These are phyloP conservation scores for Mycena vulgaris DNA, from an alignment of 768 basidiomycete species.

Conservation along the genomic window DNA sequence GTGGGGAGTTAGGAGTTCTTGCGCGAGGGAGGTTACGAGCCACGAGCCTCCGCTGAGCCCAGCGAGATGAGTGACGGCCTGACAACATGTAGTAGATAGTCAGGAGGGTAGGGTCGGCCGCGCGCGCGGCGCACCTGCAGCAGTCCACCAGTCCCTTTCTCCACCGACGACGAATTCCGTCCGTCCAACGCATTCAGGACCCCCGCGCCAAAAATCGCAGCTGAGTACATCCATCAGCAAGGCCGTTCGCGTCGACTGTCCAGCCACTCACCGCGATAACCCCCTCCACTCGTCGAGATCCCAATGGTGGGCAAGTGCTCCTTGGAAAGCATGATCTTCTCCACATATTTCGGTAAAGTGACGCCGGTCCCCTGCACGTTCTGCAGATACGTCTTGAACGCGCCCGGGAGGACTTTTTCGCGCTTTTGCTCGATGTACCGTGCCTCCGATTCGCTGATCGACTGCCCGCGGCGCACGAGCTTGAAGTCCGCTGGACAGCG, in stretches of 20 bases:
- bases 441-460: conserved; percentile 53
- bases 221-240: conserved; percentile 4
- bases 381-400: conserved; percentile 58
- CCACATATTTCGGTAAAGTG: conserved; percentile 52
- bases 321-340: conserved; percentile 43
- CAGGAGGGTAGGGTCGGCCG: neutral
- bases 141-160: conserved; percentile 62
- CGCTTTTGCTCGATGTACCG: conserved; percentile 54
- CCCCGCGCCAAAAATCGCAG: conserved; percentile 66
- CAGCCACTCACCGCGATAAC: conserved; percentile 58
- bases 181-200: conserved; percentile 64
- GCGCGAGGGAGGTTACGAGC: conserved; percentile 56
- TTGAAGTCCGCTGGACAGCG: conserved; percentile 34
- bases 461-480: conserved; percentile 45
- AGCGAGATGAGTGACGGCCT: conserved; percentile 62
- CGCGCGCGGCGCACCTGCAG: conserved; percentile 51
- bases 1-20: conserved; percentile 60
- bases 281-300: conserved; percentile 70
- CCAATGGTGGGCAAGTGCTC: conserved; percentile 54
- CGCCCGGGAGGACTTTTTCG: conserved; percentile 52
- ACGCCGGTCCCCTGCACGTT: conserved; percentile 51
- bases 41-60: conserved; percentile 65
- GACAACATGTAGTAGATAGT: neutral
- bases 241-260: too few species aligned
- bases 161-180: conserved; percentile 59